Percentiles rank a stretch among this genome's conserved stretches.
Conservation (phyloP, 176 grass and related monocot species). For the Triticum dicoccoides region DNA sequence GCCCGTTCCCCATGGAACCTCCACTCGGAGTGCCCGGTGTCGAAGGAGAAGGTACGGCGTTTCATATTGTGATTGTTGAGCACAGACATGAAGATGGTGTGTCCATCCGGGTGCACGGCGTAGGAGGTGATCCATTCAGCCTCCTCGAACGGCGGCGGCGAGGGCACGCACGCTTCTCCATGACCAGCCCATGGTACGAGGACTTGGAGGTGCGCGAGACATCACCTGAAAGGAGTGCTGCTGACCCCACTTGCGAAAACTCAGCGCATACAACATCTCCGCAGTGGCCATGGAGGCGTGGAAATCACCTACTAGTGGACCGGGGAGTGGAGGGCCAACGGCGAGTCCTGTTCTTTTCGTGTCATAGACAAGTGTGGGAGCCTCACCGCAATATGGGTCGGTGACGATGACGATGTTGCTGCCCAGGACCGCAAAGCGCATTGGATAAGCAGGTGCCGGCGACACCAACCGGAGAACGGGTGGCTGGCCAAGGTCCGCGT, state of each 20-base stretch:
- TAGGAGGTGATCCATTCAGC: neutral
- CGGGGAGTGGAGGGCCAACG: neutral
- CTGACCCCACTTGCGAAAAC: neutral
- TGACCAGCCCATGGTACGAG: neutral
- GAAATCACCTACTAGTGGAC: neutral
- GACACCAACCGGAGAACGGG: neutral
- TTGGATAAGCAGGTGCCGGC: neutral
- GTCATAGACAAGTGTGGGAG: neutral
- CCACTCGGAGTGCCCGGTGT: neutral
- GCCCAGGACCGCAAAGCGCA: neutral
- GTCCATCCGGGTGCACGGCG: neutral
- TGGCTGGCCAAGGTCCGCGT: neutral
- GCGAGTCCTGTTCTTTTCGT: neutral
- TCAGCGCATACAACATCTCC: neutral
- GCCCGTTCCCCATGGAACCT: neutral
- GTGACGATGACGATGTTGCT: neutral
- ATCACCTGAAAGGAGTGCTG: neutral
- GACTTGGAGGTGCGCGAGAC: neutral
- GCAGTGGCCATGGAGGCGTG: neutral
- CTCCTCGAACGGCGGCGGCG: neutral
- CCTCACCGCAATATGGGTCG: neutral
- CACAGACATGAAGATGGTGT: slow-evolving; percentile 13
- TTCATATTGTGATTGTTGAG: too few species aligned
- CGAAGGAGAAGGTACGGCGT: neutral
- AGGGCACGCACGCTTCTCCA: neutral